These are phyloP conservation scores for Aurantiochytrium sp. DNA, from an alignment of 108 stramenopile genomes.

Conservation along the genomic window DNA sequence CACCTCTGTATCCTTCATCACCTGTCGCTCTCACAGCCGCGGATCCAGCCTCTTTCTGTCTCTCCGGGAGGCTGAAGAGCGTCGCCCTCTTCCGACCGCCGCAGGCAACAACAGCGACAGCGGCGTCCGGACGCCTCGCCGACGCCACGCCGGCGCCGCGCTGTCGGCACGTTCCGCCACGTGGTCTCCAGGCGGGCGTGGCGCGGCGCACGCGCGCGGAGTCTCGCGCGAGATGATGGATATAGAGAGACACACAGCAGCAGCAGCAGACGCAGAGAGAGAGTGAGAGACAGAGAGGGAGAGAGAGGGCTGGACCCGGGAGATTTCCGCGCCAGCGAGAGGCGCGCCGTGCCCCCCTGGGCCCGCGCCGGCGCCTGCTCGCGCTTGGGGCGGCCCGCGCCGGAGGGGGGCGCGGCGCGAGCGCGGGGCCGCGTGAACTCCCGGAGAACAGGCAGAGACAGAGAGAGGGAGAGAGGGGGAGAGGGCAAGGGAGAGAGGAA, in stretches of 20 bases:
- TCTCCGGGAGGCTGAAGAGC: too few relatives aligned
- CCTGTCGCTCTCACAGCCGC: too few relatives aligned
- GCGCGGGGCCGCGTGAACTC: background rate
- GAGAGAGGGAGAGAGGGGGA: background rate
- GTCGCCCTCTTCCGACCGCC: too few relatives aligned
- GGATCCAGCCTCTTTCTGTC: too few relatives aligned
- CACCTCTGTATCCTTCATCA: too few relatives aligned
- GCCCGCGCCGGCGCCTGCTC: background rate
- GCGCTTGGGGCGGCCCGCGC: background rate
- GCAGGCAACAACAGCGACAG: too few relatives aligned
- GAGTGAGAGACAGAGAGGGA: background rate
- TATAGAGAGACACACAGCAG: background rate
- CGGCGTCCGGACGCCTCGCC: too few relatives aligned
- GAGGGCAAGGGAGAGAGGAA: background rate
- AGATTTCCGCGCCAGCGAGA: background rate
- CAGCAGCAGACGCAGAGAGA: background rate
- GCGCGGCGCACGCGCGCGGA: too few relatives aligned
- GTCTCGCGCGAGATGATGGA: background rate
- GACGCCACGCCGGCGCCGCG: too few relatives aligned
- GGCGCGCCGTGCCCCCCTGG: background rate
- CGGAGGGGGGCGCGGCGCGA: background rate
- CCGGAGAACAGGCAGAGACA: background rate
- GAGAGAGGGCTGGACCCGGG: background rate
- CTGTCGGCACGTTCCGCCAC: too few relatives aligned
- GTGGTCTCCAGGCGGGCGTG: too few relatives aligned